These are phyloP conservation scores for Acanthochlamys bracteata DNA, from an alignment of 106 monocot genomes.

Conservation along the genomic window DNA sequence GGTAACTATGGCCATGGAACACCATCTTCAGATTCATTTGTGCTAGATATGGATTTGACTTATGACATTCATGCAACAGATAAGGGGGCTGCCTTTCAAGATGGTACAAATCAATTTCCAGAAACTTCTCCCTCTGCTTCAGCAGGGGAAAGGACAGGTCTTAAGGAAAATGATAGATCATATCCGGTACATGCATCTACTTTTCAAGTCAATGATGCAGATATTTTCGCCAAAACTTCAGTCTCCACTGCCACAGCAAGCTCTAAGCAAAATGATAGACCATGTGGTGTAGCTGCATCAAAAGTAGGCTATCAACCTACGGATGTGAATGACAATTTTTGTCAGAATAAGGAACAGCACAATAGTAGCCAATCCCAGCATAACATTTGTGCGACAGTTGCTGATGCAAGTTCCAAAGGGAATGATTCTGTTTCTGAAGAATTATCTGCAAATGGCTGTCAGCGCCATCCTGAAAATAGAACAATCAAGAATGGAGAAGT, in stretches of 20 bases:
- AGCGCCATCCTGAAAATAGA: background rate
- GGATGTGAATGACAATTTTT: too few relatives aligned
- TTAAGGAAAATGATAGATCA: constrained; percentile 6
- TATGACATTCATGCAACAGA: background rate
- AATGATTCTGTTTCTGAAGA: constrained; percentile 1
- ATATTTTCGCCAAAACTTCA: too few relatives aligned
- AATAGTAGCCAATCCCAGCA: too few relatives aligned
- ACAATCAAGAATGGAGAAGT: constrained; percentile 3
- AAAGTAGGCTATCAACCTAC: too few relatives aligned
- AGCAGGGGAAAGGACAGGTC: background rate
- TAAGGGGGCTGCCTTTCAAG: constrained; percentile 5
- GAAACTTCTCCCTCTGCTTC: background rate
- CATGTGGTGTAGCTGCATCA: too few relatives aligned
- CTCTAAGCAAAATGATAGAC: background rate
- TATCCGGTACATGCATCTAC: too few relatives aligned
- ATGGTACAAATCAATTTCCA: constrained; percentile 4
- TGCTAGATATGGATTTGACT: background rate
- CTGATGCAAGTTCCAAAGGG: too few relatives aligned
- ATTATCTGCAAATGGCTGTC: background rate
- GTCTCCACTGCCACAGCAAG: too few relatives aligned
- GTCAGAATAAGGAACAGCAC: too few relatives aligned
- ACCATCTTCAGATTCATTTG: background rate
- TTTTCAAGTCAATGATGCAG: too few relatives aligned
- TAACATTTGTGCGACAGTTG: too few relatives aligned
- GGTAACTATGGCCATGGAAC: background rate